Evolutionary conservation across 1,139 yeast species (phyloP).

Genomic region (Candida glucosophila): DNA sequence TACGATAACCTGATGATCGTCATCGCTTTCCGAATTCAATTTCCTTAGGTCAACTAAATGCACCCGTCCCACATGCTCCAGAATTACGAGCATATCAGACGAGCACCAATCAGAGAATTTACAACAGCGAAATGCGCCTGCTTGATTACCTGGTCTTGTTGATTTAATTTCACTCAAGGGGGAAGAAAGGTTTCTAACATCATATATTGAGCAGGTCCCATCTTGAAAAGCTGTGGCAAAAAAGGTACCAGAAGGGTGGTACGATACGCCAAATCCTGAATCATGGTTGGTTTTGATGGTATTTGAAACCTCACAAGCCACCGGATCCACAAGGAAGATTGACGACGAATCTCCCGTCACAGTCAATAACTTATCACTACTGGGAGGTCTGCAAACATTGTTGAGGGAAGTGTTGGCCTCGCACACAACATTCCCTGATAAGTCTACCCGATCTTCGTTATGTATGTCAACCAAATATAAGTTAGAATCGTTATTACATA

Average conservation of each 20-base stretch:
- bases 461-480: constrained; percentile 57
- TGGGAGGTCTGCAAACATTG: constrained; percentile 27
- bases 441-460: constrained; percentile 33
- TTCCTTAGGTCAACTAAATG: constrained; percentile 76
- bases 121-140: constrained; percentile 59
- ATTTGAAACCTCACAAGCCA: no score
- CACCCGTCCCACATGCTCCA: constrained; percentile 82
- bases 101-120: constrained; percentile 60
- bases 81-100: constrained; percentile 66
- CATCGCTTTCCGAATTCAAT: constrained; percentile 34
- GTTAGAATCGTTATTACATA: constrained; percentile 76
- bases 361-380: constrained; percentile 20
- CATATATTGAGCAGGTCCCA: constrained; percentile 72
- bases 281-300: constrained; percentile 53
- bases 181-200: constrained; percentile 47
- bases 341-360: constrained; percentile 36
- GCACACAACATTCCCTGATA: constrained; percentile 23
- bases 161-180: constrained; percentile 52
- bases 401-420: constrained; percentile 34
- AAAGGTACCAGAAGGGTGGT: constrained; percentile 60
- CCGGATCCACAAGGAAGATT: constrained; percentile 31
- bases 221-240: constrained; percentile 82
- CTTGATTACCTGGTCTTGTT: constrained; percentile 50
- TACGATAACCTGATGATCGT: constrained; percentile 62
- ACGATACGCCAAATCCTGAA: constrained; percentile 79